Percentiles rank a stretch among this genome's conserved stretches.
phyloP scores from a whole-genome alignment of 2,329 filamentous ascomycete species.

The Chaetomiaceae sp. region DNA sequence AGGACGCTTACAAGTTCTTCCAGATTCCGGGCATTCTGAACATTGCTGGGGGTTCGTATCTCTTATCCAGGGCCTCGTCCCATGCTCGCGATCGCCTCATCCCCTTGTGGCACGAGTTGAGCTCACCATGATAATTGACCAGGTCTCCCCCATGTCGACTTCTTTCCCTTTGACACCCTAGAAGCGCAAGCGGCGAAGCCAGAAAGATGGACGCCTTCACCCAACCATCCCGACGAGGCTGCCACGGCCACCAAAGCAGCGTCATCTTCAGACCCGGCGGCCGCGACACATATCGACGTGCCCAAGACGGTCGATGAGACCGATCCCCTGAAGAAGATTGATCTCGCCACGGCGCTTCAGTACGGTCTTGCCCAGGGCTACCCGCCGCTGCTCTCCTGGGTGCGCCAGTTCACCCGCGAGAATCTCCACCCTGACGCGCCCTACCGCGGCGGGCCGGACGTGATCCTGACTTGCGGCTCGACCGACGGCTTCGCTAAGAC shows the following conservation, averaged over 20 bases:
- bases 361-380: conserved; percentile 83
- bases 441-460: conserved; percentile 69
- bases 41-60: conserved; percentile 53
- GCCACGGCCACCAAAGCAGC: conserved; percentile 16
- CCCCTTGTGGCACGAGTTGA: too few species aligned
- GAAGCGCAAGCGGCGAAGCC: conserved; percentile 74
- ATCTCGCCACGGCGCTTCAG: conserved; percentile 76
- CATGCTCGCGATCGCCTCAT: not conserved
- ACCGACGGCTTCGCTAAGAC: conserved; percentile 83
- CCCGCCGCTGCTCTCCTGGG: conserved; percentile 69
- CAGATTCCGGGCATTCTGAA: conserved; percentile 57
- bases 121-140: too few species aligned
- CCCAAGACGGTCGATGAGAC: conserved; percentile 60
- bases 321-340: conserved; percentile 66
- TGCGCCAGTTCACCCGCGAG: conserved; percentile 72
- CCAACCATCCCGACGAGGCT: conserved; percentile 49
- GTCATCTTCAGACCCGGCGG: conserved; percentile 27
- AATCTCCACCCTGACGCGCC: conserved; percentile 77
- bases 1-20: conserved; percentile 84
- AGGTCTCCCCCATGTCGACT: conserved; percentile 75
- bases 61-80: conserved; percentile 3
- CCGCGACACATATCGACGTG: conserved; percentile 57
- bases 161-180: conserved; percentile 88
- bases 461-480: conserved; percentile 73
- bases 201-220: conserved; percentile 66